phyloP scores from a whole-genome alignment of 495 filamentous ascomycete species.

The Penicillium egyptiacum region DNA sequence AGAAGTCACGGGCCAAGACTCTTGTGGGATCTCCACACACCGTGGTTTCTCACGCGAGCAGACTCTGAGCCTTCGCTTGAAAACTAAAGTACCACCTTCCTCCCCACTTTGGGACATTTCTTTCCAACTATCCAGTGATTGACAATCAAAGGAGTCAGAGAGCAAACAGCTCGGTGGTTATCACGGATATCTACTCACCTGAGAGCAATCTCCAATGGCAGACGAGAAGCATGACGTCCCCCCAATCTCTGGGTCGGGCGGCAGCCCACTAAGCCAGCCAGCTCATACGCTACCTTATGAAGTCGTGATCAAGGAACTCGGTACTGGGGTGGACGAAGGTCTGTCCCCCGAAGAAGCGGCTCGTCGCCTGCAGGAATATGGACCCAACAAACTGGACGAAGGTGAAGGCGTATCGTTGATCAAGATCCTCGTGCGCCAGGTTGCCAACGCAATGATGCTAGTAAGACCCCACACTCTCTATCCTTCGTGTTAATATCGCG shows the following conservation, averaged over 20 bases:
- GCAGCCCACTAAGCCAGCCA: slow-evolving; percentile 47
- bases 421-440: slow-evolving; percentile 52
- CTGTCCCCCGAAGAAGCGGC: slow-evolving; percentile 54
- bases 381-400: slow-evolving; percentile 56
- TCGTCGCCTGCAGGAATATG: slow-evolving; percentile 49
- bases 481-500: not conserved
- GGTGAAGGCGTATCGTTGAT: slow-evolving; percentile 47
- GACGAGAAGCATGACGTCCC: slow-evolving; percentile 3
- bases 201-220: slow-evolving; percentile 4
- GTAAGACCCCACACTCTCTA: slow-evolving; percentile 28
- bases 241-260: slow-evolving; percentile 6
- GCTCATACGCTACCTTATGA: slow-evolving; percentile 57
- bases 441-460: slow-evolving; percentile 61
- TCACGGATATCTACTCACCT: not conserved
- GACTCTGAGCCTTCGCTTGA: not conserved
- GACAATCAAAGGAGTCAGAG: not conserved
- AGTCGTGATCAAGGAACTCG: slow-evolving; percentile 53
- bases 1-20: not conserved
- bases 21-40: not conserved
- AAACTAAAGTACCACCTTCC: not conserved
- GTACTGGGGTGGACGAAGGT: slow-evolving; percentile 53
- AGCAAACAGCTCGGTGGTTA: not conserved
- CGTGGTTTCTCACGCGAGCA: not conserved
- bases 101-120: not conserved
- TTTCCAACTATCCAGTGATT: not conserved